phyloP scores from a whole-genome alignment of 805 yeast genomes.

The Ogataea wickerhamii region DNA sequence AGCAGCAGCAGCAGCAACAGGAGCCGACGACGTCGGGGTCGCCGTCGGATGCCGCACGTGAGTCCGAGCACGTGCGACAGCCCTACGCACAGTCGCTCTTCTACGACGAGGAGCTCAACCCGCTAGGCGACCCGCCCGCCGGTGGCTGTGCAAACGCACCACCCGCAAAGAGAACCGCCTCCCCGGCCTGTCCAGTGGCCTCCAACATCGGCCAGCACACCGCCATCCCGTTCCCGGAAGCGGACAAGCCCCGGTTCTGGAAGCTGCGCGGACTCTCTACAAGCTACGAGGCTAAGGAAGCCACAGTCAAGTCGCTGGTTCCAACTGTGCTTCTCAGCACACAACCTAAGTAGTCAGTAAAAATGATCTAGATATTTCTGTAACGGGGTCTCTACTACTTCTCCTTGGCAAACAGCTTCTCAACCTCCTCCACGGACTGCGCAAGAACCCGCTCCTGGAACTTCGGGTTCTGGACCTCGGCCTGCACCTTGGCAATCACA shows the following conservation, averaged over 20 bases:
- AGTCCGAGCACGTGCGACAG: background rate
- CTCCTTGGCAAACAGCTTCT: constrained; percentile 62
- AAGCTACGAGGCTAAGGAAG: constrained; percentile 14
- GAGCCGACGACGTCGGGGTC: background rate
- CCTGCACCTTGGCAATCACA: constrained; percentile 84
- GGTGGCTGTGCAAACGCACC: background rate
- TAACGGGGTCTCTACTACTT: constrained; percentile 7
- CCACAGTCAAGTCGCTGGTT: constrained; percentile 12
- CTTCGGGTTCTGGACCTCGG: constrained; percentile 79
- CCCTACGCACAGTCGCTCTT: constrained; percentile 41
- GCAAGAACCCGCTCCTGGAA: constrained; percentile 90
- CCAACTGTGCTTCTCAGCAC: constrained; percentile 19
- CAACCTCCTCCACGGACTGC: constrained; percentile 90
- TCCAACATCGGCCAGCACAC: constrained; percentile 7
- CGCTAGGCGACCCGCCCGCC: constrained; percentile 53
- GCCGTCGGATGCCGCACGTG: constrained; percentile 3
- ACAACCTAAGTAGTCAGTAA: background rate
- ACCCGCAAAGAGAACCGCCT: background rate
- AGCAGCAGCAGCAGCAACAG: constrained; percentile 1
- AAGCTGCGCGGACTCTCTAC: constrained; percentile 28
- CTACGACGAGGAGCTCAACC: constrained; percentile 66
- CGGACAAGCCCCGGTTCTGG: constrained; percentile 45
- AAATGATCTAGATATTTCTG: no score
- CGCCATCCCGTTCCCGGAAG: constrained; percentile 34
- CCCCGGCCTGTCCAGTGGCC: constrained; percentile 1